phyloP scores from a whole-genome alignment of 306 rosid genomes.

The Cucumis melo region DNA sequence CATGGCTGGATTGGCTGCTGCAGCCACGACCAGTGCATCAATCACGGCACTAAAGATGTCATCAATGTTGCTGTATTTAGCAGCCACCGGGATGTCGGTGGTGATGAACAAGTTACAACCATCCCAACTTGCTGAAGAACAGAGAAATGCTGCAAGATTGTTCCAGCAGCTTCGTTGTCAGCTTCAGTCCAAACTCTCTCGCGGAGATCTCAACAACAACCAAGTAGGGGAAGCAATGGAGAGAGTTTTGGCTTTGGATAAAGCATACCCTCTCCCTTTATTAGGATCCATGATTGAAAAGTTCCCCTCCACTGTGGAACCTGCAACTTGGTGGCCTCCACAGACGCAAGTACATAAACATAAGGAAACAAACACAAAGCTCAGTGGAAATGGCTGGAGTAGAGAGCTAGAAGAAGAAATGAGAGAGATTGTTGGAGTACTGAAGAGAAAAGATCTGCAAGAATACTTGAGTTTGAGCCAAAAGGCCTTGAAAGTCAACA shows the following conservation, averaged over 20 bases:
- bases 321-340: slow-evolving; percentile 80
- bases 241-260: slow-evolving; percentile 65
- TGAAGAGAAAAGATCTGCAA: slow-evolving; percentile 35
- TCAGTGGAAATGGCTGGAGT: slow-evolving; percentile 45
- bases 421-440: slow-evolving; percentile 26
- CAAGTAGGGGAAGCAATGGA: slow-evolving; percentile 45
- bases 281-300: slow-evolving; percentile 69
- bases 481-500: slow-evolving; percentile 30
- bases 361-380: background rate
- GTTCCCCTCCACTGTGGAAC: slow-evolving; percentile 38
- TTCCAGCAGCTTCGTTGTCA: slow-evolving; percentile 58
- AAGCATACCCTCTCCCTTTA: slow-evolving; percentile 72
- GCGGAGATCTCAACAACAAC: slow-evolving; percentile 4
- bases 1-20: slow-evolving; percentile 48
- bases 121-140: slow-evolving; percentile 75
- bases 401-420: slow-evolving; percentile 40
- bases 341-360: slow-evolving; percentile 3
- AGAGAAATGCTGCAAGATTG: slow-evolving; percentile 47
- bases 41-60: slow-evolving; percentile 47
- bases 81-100: slow-evolving; percentile 42
- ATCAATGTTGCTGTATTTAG: slow-evolving; percentile 43
- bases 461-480: slow-evolving; percentile 36
- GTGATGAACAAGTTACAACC: slow-evolving; percentile 74
- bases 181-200: slow-evolving; percentile 25
- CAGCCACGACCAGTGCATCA: slow-evolving; percentile 9